Evolutionary conservation across 1,284 basidiomycete species (phyloP), one percentile per base, ranked within the genome.

Genomic region (Thecaphora thlaspeos): DNA sequence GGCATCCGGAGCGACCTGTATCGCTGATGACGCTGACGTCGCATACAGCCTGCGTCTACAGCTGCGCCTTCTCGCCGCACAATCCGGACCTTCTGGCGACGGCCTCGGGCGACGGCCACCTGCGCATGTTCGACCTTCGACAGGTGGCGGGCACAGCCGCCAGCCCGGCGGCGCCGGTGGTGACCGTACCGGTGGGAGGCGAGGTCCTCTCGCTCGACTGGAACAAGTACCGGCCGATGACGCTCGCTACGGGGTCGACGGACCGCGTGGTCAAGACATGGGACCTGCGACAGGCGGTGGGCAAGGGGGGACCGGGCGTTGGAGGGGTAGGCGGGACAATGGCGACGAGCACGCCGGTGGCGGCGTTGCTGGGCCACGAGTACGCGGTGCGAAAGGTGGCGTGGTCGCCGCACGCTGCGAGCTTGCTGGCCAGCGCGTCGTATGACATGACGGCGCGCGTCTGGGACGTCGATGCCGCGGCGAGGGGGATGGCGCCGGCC

Each of bases 391-490:
- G 82, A 17, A 78, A 80, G 48, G 80, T 84, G 7, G 79, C 79
- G 47, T 79, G 67, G 46, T 73, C 71, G 36, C 82, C 87, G 19
- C 86, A 87, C 76, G 80, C 83, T n/a, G 80, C 87, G 2, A 87
- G 90, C 67, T 71, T 92, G 10, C 80, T 97, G 22, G 88, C 89
- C 0, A 88, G 85, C 46, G 89, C 88, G 19, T 88, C 88, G 62
- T 98, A 97, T 79, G 94, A 98, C 77, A 98, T 97, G 94, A 91
- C 90, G 2, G 91, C 89, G 77, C 82, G 90, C 78, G 82, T 93
- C 85, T 96, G 82, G 79, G 71, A 75, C 41, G 50, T 61, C 9
- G 71, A 72, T 44, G 68, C 61, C 4, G 60, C 61, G 7, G 58
- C 50, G 18, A 40, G 46, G 32, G 46, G 48, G 18, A 61, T 43